Base-by-base conservation (phyloP, 208 protist genomes). In the Trypanosoma lewisi region DNA sequence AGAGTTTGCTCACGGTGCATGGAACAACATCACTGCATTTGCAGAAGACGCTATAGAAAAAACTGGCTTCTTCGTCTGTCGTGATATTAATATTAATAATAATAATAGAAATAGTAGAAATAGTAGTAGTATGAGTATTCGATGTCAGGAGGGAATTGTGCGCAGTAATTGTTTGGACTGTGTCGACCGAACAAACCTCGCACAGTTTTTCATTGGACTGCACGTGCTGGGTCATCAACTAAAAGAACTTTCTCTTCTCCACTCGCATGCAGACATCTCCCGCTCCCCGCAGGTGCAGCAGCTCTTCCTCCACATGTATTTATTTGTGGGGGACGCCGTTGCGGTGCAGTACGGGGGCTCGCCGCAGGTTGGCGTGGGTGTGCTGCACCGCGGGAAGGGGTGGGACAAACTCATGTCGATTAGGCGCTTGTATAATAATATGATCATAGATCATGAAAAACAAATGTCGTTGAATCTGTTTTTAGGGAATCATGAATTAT, bases 121-220 rank as follows among this genome's bases (percentile, higher is more conserved):
- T 49, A 33, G 37, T 42, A 42, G 39, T 21, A 66, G 25, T n/a
- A 42, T 16, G 41, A 34, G 27, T 5, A 44, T 56, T 53, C 59
- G 44, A 9, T 11, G 59, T 11, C 96, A 98, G 64, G 49, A 59
- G 23, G 97, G 97, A 50, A 85, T 98, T 0, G 72, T 98, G 44
- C 87, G 98, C 34, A 96, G 82, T 27, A 99, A 99, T 73, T 99
- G 98, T 74, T 87, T 99, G 31, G 98, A 99, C 70, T 98, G 95
- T 51, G 83, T 99, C 12, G 98, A 99, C 73, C 85, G 98, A 31
- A 99, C 97, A 0, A 99, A 99, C 81, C 77, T 97, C 4, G 94
- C 83, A 5, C 93, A 98, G 71, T 97, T 97, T 66, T 89, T 97
- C 52, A 85, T 98, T 56, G 93, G 96, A 56, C 58, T 91, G 21